Base-by-base conservation (phyloP, 208 protist genomes). In the Strigomonas galati region DNA sequence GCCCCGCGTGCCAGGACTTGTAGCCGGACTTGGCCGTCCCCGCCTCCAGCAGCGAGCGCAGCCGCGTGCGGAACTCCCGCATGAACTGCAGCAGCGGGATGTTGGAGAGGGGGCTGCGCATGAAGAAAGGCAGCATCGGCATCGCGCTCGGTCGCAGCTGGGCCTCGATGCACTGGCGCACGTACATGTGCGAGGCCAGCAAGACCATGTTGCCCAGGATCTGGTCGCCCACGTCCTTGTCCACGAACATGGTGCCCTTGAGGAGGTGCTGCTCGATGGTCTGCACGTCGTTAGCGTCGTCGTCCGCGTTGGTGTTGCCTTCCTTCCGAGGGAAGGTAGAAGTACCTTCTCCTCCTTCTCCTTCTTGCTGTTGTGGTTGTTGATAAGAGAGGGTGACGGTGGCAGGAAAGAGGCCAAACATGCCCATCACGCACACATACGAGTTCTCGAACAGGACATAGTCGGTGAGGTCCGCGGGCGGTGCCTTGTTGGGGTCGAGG, bases 181-280 rank as follows among this genome's bases (percentile, higher is more conserved):
- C 79, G 67, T 92, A 92, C 83, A 88, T 89, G 67, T 87, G 77
- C 15, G 78, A 68, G 21, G 78, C 86, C 19, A 89, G 81, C 81
- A 92, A 79, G 40, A 89, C 83, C 57, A 92, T 79, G 48, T 89
- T 87, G 21, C 86, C 83, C 14, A 92, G 69, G 43, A 90, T 92
- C 60, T 92, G 86, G 53, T 92, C 86, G 9, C 86, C 86, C 0
- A 89, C 86, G 71, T 89, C 82, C 65, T 88, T 92, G 67, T 89
- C 83, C 7, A 92, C 76, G 62, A 92, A 92, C 85, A 92, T 92
- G 23, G 79, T 85, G 24, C 80, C 82, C 63, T 92, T 92, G 52
- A 92, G 61, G 37, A 92, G 68, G 68, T 92, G 85, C 58, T 84
- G 78, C 57, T 83, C 72, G 9, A 83, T 43, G 28, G 68, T 56